Evolutionary conservation across 2,329 filamentous ascomycete genomes (phyloP).

Genomic region (Colletotrichum sp.): DNA sequence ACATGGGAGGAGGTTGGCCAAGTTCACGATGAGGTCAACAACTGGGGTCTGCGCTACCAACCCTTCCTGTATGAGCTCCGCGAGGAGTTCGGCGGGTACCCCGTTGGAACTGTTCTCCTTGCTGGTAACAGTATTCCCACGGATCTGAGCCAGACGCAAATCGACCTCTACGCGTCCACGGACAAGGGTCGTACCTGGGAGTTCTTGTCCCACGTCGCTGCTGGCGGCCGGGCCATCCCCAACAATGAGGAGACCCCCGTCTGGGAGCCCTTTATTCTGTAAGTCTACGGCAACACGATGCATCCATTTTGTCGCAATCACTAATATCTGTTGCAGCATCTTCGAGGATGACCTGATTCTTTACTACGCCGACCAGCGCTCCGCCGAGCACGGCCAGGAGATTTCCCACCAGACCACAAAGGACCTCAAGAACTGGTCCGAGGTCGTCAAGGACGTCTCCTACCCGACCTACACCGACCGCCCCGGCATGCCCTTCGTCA

Average conservation of each 20-base stretch:
- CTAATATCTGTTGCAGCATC: constrained; percentile 36
- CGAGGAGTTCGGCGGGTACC: constrained; percentile 59
- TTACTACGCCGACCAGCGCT: constrained; percentile 77
- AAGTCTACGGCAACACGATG: background rate
- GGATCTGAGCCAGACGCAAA: constrained; percentile 66
- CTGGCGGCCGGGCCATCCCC: constrained; percentile 65
- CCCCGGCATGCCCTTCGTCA: constrained; percentile 72
- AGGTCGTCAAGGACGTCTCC: constrained; percentile 62
- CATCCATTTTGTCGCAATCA: accelerated
- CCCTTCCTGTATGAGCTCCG: constrained; percentile 71
- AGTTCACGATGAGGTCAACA: constrained; percentile 68
- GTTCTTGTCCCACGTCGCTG: constrained; percentile 70
- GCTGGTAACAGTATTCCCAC: constrained; percentile 65
- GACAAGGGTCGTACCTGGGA: constrained; percentile 69
- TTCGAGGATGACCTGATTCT: constrained; percentile 64
- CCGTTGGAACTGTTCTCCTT: constrained; percentile 66
- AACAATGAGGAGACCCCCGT: constrained; percentile 71
- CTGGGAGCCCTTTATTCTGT: constrained; percentile 74
- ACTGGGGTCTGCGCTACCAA: constrained; percentile 72
- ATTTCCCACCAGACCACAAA: constrained; percentile 67
- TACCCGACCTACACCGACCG: constrained; percentile 67
- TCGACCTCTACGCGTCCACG: constrained; percentile 71
- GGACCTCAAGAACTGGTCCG: constrained; percentile 65
- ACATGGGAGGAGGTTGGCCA: constrained; percentile 69
- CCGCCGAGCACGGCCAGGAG: constrained; percentile 70